These are phyloP conservation scores for Microcyclosporella mali DNA, from an alignment of 2,329 filamentous ascomycete genomes.

Conservation along the genomic window DNA sequence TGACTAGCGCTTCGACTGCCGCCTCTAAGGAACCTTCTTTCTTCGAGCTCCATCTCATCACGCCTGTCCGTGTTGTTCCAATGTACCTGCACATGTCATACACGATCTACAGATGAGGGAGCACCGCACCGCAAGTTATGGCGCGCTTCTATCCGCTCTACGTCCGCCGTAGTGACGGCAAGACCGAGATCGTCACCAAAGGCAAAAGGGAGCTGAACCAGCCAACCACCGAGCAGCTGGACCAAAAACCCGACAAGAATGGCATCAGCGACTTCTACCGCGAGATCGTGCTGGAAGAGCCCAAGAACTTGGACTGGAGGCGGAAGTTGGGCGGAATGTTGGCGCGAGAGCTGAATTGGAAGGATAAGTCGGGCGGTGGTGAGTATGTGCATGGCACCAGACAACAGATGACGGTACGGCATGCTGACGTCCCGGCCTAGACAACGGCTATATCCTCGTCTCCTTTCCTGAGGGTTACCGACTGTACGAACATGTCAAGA, in stretches of 20 bases:
- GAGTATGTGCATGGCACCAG: conserved; percentile 7
- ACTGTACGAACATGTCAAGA: conserved; percentile 54
- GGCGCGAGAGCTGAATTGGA: conserved; percentile 41
- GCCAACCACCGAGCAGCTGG: conserved; percentile 47
- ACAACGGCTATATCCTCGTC: conserved; percentile 46
- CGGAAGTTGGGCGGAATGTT: conserved; percentile 56
- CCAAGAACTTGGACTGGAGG: conserved; percentile 53
- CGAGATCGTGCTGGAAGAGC: conserved; percentile 44
- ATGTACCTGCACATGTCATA: too few relatives aligned
- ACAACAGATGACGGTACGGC: not conserved
- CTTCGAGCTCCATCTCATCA: too few relatives aligned
- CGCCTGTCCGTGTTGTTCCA: too few relatives aligned
- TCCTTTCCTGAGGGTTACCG: conserved; percentile 52
- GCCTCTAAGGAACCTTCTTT: too few relatives aligned
- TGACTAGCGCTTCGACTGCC: too few relatives aligned
- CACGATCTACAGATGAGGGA: too few relatives aligned
- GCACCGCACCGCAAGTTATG: conserved; percentile 23
- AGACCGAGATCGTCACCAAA: conserved; percentile 44
- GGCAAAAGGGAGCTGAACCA: conserved; percentile 48
- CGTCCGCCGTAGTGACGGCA: conserved; percentile 44
- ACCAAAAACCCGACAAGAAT: conserved; percentile 47
- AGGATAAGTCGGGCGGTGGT: conserved; percentile 16
- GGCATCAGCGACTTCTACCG: conserved; percentile 52
- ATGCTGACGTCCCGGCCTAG: conserved; percentile 16
- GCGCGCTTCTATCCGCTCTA: conserved; percentile 45